Percentiles rank a stretch among this genome's conserved stretches.
These are phyloP conservation scores for Herpetospermum pedunculosum DNA, from an alignment of 306 rosid genomes.

Conservation along the genomic window DNA sequence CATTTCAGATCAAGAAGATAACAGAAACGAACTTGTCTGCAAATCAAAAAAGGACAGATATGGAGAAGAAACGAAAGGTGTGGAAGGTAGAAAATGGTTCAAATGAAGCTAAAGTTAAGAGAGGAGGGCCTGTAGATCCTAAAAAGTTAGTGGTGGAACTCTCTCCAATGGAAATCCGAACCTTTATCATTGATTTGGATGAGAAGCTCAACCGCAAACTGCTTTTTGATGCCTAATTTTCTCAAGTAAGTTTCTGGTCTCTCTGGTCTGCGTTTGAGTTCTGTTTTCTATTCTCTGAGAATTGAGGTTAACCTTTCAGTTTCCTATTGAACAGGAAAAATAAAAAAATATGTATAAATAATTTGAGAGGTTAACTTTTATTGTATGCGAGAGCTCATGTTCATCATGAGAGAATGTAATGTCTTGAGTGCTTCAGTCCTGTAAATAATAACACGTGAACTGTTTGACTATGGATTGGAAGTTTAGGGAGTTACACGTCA, in stretches of 20 bases:
- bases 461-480: not conserved
- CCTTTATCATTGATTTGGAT: constrained; percentile 41
- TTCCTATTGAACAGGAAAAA: not conserved
- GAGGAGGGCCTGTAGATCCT: constrained; percentile 75
- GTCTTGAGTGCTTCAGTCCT: not conserved
- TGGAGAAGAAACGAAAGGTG: constrained; percentile 69
- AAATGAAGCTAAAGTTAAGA: constrained; percentile 27
- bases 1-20: constrained; percentile 21
- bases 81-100: constrained; percentile 63
- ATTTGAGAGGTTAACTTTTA: not conserved
- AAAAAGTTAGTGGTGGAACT: constrained; percentile 60
- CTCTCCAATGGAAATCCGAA: constrained; percentile 81
- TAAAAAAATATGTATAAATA: not conserved
- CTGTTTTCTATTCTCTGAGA: not conserved
- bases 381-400: not conserved
- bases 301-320: not conserved
- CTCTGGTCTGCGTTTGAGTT: not conserved
- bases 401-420: not conserved
- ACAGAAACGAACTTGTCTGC: constrained; percentile 34
- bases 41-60: constrained; percentile 72
- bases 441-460: not conserved
- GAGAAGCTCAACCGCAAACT: constrained; percentile 6
- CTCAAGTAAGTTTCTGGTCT: not conserved
- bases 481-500: not conserved
- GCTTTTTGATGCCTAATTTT: constrained; percentile 19